Base-by-base conservation (phyloP, 306 rosid species). In the Quercus alba region DNA sequence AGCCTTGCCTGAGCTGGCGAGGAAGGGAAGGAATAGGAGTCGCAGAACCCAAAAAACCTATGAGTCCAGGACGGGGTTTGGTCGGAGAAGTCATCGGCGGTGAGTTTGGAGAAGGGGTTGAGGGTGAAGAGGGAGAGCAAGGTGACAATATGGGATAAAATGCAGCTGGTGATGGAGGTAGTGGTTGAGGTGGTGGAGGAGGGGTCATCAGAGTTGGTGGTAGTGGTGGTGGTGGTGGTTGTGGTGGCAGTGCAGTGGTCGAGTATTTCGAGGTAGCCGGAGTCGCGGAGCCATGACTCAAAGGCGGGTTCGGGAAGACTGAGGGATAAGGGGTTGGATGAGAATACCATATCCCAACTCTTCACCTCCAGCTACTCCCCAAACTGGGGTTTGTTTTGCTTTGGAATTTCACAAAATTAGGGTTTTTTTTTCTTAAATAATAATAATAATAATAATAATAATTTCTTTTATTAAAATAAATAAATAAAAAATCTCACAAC, bases 271-370 rank as follows among this genome's bases (percentile, higher is more conserved):
- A 93, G 97, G 83, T 91, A 95, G 80, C 99, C 99, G 73, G 88
- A 82, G 82, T 95, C 97, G 51, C 99, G 95, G 56, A 95, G 99
- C 97, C 99, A 95, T 25, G 97, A 81, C 46, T 95, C 97, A 87
- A 95, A 95, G 73, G 93, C 90, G 38, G 89, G 85, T 81, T 95
- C 99, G 25, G 99, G 95, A 4, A 95, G 93, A 87, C 99, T 95
- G 67, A 95, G 99, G 68, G 99, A 88, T 9, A 95, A 78, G 25
- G 99, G 99, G 75, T 95, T 95, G 14, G 97, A 70, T 49, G 96
- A 83, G 88, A 95, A 93, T 58, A 79, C 93, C 99, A 94, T 92
- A 15, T 4, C 31, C 49, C 10, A 14, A 28, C 13, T 38, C 13
- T 59, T 23, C 23, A 4, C 66, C 25, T 13, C 30, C 12, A 59